phyloP scores from a whole-genome alignment of 305 asterid species.

The Fraxinus nigra region DNA sequence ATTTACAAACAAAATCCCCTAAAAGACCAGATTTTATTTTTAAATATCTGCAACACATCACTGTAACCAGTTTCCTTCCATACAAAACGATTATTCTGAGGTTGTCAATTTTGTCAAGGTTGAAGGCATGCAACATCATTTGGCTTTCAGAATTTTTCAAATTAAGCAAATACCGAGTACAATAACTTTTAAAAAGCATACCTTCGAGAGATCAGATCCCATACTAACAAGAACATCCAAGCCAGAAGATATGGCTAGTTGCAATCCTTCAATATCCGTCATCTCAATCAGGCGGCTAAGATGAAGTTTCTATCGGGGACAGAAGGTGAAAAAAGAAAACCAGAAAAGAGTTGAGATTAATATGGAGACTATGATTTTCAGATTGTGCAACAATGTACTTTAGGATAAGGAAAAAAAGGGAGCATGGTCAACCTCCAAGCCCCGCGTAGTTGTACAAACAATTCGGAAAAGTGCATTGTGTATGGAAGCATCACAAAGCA shows the following conservation, averaged over 20 bases:
- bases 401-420: slow-evolving; percentile 15
- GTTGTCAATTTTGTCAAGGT: slow-evolving; percentile 1
- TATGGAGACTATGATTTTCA: slow-evolving; percentile 16
- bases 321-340: neutral
- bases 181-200: slow-evolving; percentile 34
- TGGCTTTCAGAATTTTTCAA: slow-evolving; percentile 5
- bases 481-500: slow-evolving; percentile 79
- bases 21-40: neutral
- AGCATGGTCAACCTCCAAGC: slow-evolving; percentile 66
- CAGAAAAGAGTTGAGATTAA: slow-evolving; percentile 19
- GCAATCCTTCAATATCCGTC: slow-evolving; percentile 85
- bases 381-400: neutral
- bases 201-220: slow-evolving; percentile 66
- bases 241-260: slow-evolving; percentile 62
- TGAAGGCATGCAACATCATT: neutral
- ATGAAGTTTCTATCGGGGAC: slow-evolving; percentile 58
- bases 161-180: slow-evolving; percentile 8
- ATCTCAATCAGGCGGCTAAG: slow-evolving; percentile 70
- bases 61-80: slow-evolving; percentile 12
- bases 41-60: slow-evolving; percentile 1
- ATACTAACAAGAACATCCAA: slow-evolving; percentile 71
- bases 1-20: slow-evolving; percentile 11
- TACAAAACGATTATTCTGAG: neutral
- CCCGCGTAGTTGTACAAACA: slow-evolving; percentile 72
- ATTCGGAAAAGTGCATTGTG: slow-evolving; percentile 76